These are phyloP conservation scores for Mikania micrantha DNA, from an alignment of 129 eudicot species.

Conservation along the genomic window DNA sequence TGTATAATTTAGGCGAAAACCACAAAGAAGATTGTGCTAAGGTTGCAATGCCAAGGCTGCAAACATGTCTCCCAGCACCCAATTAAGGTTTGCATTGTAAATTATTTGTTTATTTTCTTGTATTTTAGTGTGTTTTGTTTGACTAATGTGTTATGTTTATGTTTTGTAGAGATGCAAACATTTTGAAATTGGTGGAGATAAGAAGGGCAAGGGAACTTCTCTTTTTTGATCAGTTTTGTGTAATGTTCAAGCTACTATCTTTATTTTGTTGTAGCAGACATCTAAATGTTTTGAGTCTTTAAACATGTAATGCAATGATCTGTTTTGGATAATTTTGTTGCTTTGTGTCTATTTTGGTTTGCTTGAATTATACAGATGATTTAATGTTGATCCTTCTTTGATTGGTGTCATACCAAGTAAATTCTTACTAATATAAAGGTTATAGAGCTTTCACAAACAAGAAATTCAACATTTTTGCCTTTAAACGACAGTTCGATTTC, in stretches of 20 bases:
- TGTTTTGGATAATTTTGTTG: not conserved
- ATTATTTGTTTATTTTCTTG: not conserved
- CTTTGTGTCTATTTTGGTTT: not conserved
- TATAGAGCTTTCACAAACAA: too few relatives aligned
- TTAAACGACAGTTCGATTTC: too few relatives aligned
- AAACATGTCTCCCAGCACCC: constrained; percentile 41
- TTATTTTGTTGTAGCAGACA: constrained; percentile 14
- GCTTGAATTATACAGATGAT: too few relatives aligned
- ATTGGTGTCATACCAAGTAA: too few relatives aligned
- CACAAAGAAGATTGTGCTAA: constrained; percentile 40
- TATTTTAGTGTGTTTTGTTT: not conserved
- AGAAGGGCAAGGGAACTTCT: constrained; percentile 43
- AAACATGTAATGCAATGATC: constrained; percentile 4
- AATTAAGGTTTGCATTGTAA: constrained; percentile 18
- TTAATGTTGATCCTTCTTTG: too few relatives aligned
- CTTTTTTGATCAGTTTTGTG: constrained; percentile 23
- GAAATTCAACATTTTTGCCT: too few relatives aligned
- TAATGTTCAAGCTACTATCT: not conserved
- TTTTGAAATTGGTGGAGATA: constrained; percentile 44
- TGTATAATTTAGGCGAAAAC: constrained; percentile 29
- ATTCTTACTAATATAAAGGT: too few relatives aligned
- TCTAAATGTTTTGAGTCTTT: not conserved
- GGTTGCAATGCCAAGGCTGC: constrained; percentile 44
- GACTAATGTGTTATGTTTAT: not conserved
- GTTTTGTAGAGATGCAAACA: constrained; percentile 37